Evolutionary conservation across 176 grass and related monocot species (phyloP).

Genomic region (Aegilops speltoides): DNA sequence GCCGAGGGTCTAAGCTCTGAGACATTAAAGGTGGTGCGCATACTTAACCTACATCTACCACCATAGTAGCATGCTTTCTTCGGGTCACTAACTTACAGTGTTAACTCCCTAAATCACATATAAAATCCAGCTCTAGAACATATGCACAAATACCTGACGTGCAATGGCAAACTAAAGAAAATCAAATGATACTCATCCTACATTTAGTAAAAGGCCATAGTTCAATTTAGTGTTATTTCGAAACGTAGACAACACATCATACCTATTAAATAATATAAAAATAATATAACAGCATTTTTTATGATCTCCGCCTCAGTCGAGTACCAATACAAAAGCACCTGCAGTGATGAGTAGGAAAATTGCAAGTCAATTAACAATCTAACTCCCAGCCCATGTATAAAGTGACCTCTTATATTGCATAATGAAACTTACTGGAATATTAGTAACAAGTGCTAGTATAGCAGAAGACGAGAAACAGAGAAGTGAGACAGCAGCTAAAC

Average conservation of each 20-base stretch:
- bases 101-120: conserved; percentile 11
- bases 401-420: conserved; percentile 10
- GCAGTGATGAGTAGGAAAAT: conserved; percentile 26
- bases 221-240: neutral
- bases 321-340: conserved; percentile 86
- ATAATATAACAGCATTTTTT: conserved; percentile 69
- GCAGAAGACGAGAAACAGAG: conserved; percentile 89
- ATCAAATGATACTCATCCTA: neutral
- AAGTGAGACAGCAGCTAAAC: conserved; percentile 78
- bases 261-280: conserved; percentile 97
- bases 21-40: neutral
- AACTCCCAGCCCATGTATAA: conserved; percentile 15
- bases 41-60: conserved; percentile 6
- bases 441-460: conserved; percentile 85
- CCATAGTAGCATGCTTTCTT: neutral
- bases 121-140: conserved; percentile 21
- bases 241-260: conserved; percentile 8
- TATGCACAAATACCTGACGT: conserved; percentile 25
- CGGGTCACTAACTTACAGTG: neutral
- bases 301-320: conserved; percentile 44
- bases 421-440: conserved; percentile 84
- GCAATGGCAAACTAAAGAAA: neutral
- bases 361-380: conserved; percentile 7
- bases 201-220: conserved; percentile 16
- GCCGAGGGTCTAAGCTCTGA: neutral